A percentile compares a stretch with the other conserved stretches of the same genome.
phyloP scores from a whole-genome alignment of 768 basidiomycete genomes.

The Boletus rubroflammeus region DNA sequence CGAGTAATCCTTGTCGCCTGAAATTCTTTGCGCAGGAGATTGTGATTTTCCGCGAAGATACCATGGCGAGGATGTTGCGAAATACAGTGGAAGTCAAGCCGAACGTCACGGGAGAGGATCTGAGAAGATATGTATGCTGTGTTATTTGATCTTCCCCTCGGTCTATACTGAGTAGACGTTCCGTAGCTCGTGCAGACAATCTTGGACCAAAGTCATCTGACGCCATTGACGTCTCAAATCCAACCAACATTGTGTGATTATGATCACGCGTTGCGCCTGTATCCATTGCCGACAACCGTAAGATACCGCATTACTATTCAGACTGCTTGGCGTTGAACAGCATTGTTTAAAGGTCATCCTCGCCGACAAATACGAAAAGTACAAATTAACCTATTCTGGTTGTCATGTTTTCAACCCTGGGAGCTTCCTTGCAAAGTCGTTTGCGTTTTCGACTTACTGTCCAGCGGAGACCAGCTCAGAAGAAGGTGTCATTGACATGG shows the following conservation, averaged over 20 bases:
- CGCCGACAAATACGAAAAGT: slow-evolving; percentile 95
- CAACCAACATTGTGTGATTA: slow-evolving; percentile 87
- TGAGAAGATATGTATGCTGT: slow-evolving; percentile 80
- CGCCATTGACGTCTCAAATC: slow-evolving; percentile 77
- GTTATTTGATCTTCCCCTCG: neutral
- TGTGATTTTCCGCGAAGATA: slow-evolving; percentile 87
- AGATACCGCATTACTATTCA: slow-evolving; percentile 26
- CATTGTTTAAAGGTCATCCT: slow-evolving; percentile 63
- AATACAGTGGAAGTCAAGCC: slow-evolving; percentile 89
- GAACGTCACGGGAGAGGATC: slow-evolving; percentile 67
- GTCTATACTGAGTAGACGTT: neutral
- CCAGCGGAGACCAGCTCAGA: slow-evolving; percentile 83
- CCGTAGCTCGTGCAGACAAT: slow-evolving; percentile 91
- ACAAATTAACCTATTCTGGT: slow-evolving; percentile 94
- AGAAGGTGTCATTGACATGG: slow-evolving; percentile 53
- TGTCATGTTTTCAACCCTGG: slow-evolving; percentile 99
- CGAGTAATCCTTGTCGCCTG: slow-evolving; percentile 89
- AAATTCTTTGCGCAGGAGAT: slow-evolving; percentile 96
- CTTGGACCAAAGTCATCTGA: slow-evolving; percentile 92
- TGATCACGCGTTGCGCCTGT: slow-evolving; percentile 88
- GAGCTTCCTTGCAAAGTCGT: slow-evolving; percentile 77
- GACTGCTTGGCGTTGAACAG: slow-evolving; percentile 4
- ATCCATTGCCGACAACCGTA: slow-evolving; percentile 91
- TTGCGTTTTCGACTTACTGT: slow-evolving; percentile 87
- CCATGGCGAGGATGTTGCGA: slow-evolving; percentile 90